Base-by-base conservation (phyloP, 345 rosid species). In the Nephelium lappaceum region DNA sequence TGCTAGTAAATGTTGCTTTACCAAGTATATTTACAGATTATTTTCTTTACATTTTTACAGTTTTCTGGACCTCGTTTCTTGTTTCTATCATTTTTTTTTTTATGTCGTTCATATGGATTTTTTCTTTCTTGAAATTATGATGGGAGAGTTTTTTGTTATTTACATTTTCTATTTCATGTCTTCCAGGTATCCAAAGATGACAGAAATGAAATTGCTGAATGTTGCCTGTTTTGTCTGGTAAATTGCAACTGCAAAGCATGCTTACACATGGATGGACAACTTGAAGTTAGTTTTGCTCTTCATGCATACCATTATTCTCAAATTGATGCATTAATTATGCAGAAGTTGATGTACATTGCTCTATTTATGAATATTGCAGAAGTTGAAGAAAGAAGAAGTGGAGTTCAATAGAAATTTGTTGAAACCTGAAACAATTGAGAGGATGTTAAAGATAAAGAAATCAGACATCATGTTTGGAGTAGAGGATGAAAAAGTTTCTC, bases 241-340 rank as follows among this genome's bases (percentile, higher is more conserved):
- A 90, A 78, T 73, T 90, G 95, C 88, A 89, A 88, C 72, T 91
- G 97, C 80, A 88, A 86, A 83, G 74, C 90, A 11, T 93, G 97
- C 84, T 81, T 93, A 84, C 92, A 90, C 31, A 72, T 81, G 25
- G 85, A 84, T 75, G 72, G 77, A 8, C 67, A 72, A 18, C 19
- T 66, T 11, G 31, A 85, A 6, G 96, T 91, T 57, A 47, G 84
- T 77, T 76, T 71, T 76, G 24, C 47, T 36, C 61, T 24, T 83
- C 41, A 36, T 49, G 61, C 73, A 27, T 61, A 31, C 25, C 19
- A n/a, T 16, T 14, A 71, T 11, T 42, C 7, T 61, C n/a, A 9
- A 15, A 41, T 71, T 36, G 15, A 18, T 64, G 10, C 68, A 72
- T 24, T 45, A 39, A 5, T 61, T 11, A 24, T 53, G n/a, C 42